Evolutionary conservation across 163 green algal genomes (phyloP).

Genomic region (Chlorella variabilis): DNA sequence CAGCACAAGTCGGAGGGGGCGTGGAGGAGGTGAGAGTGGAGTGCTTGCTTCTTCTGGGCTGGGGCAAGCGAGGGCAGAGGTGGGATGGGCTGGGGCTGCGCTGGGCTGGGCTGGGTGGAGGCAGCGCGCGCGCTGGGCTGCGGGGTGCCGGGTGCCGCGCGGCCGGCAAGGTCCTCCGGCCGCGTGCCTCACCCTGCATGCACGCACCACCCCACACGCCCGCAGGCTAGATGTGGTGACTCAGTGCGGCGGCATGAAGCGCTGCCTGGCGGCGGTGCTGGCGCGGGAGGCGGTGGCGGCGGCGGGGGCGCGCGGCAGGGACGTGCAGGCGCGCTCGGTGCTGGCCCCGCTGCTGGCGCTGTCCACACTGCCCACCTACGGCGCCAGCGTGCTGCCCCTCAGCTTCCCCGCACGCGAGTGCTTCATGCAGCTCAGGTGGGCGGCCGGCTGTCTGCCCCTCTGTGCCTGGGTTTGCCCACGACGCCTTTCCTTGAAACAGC

Average conservation of each 20-base stretch:
- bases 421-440: slow-evolving; percentile 35
- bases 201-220: not conserved
- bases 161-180: too few relatives aligned
- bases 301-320: not conserved
- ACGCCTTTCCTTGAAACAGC: not conserved
- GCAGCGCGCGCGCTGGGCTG: not conserved
- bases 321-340: slow-evolving; percentile 1
- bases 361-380: slow-evolving; percentile 5
- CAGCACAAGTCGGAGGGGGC: slow-evolving; percentile 11
- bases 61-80: not conserved
- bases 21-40: slow-evolving; percentile 4
- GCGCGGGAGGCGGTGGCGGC: slow-evolving; percentile 24
- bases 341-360: slow-evolving; percentile 32
- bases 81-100: not conserved
- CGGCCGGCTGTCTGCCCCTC: not conserved
- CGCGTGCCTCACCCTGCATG: not conserved
- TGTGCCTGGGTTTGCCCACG: not conserved
- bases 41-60: not conserved
- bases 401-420: slow-evolving; percentile 21
- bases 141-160: too few relatives aligned
- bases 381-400: slow-evolving; percentile 25
- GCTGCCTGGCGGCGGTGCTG: slow-evolving; percentile 25
- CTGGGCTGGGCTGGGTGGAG: not conserved
- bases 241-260: not conserved
- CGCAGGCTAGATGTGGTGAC: slow-evolving; percentile 33